These are phyloP conservation scores for Gloeostereum incarnatum DNA, from an alignment of 768 basidiomycete genomes.

Conservation along the genomic window DNA sequence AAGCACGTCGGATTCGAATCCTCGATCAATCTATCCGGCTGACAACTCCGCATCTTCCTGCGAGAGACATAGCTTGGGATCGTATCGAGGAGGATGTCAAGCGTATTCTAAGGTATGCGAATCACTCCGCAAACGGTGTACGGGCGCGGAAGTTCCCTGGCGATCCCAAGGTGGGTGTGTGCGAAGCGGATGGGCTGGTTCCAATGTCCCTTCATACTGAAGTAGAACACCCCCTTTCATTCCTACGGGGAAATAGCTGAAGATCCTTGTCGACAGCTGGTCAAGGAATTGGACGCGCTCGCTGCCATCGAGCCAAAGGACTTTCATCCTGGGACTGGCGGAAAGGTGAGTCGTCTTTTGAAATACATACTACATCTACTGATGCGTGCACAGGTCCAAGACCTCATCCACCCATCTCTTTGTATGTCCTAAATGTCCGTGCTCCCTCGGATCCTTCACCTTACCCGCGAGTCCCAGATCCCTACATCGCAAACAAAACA, in stretches of 20 bases:
- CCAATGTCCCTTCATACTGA: neutral
- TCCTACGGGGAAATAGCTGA: neutral
- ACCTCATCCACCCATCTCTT: neutral
- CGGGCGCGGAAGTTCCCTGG: neutral
- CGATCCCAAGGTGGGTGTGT: neutral
- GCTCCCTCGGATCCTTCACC: too few species aligned
- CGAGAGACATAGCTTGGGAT: too few species aligned
- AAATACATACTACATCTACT: neutral
- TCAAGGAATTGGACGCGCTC: neutral
- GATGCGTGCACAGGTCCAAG: neutral
- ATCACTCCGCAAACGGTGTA: neutral
- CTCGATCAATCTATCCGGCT: neutral
- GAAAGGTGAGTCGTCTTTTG: neutral
- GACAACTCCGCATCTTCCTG: neutral
- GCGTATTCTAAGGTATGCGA: neutral
- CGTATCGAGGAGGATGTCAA: neutral
- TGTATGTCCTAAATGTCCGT: neutral
- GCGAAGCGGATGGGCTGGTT: neutral
- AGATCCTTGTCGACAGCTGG: neutral
- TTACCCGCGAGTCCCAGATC: too few species aligned
- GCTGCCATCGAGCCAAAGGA: neutral
- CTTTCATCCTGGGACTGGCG: neutral
- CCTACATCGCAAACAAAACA: neutral
- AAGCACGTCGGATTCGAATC: neutral
- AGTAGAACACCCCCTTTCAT: neutral